These are phyloP conservation scores for Gastrodia elata DNA, from an alignment of 106 monocot species.

Conservation along the genomic window DNA sequence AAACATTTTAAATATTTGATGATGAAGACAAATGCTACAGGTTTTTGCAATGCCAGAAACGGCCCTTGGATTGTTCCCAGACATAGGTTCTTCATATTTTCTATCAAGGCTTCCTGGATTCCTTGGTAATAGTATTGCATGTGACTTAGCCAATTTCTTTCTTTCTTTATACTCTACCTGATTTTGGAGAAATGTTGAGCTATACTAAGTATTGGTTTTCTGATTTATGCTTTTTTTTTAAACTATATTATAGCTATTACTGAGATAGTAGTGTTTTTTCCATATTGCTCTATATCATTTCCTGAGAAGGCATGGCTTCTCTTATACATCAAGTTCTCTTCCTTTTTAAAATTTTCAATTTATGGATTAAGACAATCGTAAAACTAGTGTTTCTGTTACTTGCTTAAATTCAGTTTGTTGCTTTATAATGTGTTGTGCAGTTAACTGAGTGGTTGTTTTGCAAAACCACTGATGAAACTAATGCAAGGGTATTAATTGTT, in stretches of 20 bases:
- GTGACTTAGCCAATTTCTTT: neutral
- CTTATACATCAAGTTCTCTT: neutral
- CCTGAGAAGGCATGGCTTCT: neutral
- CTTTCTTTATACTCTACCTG: neutral
- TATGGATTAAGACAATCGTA: neutral
- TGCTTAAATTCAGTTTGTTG: neutral
- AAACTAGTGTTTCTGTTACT: neutral
- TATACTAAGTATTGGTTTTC: neutral
- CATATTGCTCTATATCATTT: neutral
- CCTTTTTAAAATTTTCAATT: neutral
- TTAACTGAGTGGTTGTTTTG: neutral
- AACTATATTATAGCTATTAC: neutral
- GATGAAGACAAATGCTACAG: conserved; percentile 30
- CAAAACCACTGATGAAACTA: neutral
- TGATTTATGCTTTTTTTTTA: neutral
- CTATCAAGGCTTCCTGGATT: conserved; percentile 70
- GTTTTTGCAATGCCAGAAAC: conserved; percentile 99
- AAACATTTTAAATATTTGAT: neutral
- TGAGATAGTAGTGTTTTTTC: neutral
- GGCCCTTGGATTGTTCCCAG: conserved; percentile 78
- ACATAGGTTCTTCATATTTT: conserved; percentile 92
- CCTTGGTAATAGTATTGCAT: conserved; percentile 44
- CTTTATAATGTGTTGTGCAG: neutral
- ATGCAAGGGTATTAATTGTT: neutral
- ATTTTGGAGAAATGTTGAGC: neutral